Conservation (phyloP, 1,284 basidiomycete species). For the Marasmius tenuissimus region DNA sequence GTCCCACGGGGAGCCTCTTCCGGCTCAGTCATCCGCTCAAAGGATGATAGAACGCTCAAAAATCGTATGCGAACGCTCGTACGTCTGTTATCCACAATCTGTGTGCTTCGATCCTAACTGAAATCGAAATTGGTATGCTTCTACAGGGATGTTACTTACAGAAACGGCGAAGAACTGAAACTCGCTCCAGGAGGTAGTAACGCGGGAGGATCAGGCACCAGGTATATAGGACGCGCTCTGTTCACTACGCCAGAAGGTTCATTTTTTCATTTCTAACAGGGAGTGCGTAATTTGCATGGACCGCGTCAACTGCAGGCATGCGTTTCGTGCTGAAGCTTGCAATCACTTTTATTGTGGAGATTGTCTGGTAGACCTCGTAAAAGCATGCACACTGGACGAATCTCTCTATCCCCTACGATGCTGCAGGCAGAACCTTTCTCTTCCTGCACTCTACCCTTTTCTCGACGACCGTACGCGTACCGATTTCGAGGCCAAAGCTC, state of each 20-base stretch:
- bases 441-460: slow-evolving; percentile 21
- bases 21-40: slow-evolving; percentile 23
- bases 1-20: slow-evolving; percentile 23
- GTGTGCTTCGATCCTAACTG: too few species aligned
- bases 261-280: slow-evolving; percentile 16
- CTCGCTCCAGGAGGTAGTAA: background rate
- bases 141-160: background rate
- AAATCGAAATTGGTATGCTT: background rate
- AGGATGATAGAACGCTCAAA: slow-evolving; percentile 23
- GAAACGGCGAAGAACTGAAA: background rate
- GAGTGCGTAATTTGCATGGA: slow-evolving; percentile 32
- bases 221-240: background rate
- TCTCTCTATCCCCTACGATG: slow-evolving; percentile 39
- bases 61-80: slow-evolving; percentile 10
- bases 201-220: background rate
- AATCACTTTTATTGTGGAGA: slow-evolving; percentile 13
- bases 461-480: slow-evolving; percentile 19
- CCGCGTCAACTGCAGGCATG: slow-evolving; percentile 9
- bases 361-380: slow-evolving; percentile 26
- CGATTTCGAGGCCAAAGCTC: slow-evolving; percentile 29
- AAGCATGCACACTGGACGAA: slow-evolving; percentile 35
- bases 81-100: background rate
- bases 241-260: background rate
- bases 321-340: slow-evolving; percentile 29
- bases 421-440: slow-evolving; percentile 32